Evolutionary conservation across 2,329 filamentous ascomycete species (phyloP), one percentile per base, ranked within the genome.

Genomic region (Calonectria pseudoturangicola): DNA sequence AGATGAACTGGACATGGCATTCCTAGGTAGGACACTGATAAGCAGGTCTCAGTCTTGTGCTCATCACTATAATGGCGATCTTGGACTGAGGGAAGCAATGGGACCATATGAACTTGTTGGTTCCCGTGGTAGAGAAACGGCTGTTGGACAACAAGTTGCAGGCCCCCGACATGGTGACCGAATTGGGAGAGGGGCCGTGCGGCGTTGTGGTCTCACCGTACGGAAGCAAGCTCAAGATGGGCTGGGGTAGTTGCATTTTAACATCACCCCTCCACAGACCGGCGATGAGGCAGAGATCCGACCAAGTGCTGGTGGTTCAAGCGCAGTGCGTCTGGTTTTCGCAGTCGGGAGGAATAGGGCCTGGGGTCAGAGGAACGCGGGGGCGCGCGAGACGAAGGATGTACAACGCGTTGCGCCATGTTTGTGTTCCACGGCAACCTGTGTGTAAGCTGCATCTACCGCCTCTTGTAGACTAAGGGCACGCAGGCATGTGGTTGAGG

Each of bases 351-450:
- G 69, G 78, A 70, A 76, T 74, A 77, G 72, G 64, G 56, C 60
- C 73, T 70, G 74, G 56, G 65, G 45, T 47, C 64, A 71, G 51
- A 75, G 67, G 51, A 65, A 74, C 72, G 74, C 69, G 64, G 74
- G 70, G 72, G 78, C 71, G 69, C 51, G 74, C 68, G 77, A 77
- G 79, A 80, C 75, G 76, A 79, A 76, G 73, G 50, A 70, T 74
- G 78, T 79, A 68, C 33, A 73, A 75, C 74, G 66, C 64, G 54
- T 72, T 73, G 75, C 73, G 74, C 67, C 77, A 66, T 76, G 76
- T 76, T 81, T 80, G 77, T 76, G 79, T 79, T 62, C 70, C 78
- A 76, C 73, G 72, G 51, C 63, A 30, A 30, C 63, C 50, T 48
- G 66, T 45, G 47, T 62, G 68, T 68, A 74, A 69, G 64, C 66